Evolutionary conservation across 2,329 filamentous ascomycete genomes (phyloP).

Genomic region (Bisporella sp.): DNA sequence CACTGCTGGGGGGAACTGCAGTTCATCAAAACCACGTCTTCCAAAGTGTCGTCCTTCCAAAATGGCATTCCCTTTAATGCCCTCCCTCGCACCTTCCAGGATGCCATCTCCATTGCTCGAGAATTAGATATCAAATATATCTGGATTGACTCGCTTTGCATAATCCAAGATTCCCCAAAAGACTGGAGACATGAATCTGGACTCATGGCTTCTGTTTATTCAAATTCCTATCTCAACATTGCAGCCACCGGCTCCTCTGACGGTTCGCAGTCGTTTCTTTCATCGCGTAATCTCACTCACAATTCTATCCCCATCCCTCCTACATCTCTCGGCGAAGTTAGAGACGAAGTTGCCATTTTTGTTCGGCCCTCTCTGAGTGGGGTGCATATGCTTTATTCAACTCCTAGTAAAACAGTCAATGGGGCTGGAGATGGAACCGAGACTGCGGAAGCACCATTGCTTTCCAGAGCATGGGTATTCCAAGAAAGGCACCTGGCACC

Average conservation of each 20-base stretch:
- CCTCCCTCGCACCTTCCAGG: conserved; percentile 7
- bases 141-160: no score
- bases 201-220: conserved; percentile 18
- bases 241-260: conserved; percentile 4
- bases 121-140: conserved; percentile 1
- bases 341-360: no score
- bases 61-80: not conserved
- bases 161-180: no score
- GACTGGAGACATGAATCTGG: conserved; percentile 8
- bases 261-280: not conserved
- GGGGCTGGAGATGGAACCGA: not conserved
- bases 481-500: no score
- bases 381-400: no score
- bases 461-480: no score
- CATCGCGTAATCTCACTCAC: not conserved
- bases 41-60: not conserved
- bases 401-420: not conserved
- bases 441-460: not conserved
- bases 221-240: conserved; percentile 17
- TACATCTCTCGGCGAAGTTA: no score
- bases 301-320: no score
- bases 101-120: conserved; percentile 8
- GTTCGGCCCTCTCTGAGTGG: no score
- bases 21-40: not conserved
- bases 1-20: conserved; percentile 1